Base-by-base conservation (phyloP, 1,139 yeast species). In the Nadsonia starkeyi-henricii region DNA sequence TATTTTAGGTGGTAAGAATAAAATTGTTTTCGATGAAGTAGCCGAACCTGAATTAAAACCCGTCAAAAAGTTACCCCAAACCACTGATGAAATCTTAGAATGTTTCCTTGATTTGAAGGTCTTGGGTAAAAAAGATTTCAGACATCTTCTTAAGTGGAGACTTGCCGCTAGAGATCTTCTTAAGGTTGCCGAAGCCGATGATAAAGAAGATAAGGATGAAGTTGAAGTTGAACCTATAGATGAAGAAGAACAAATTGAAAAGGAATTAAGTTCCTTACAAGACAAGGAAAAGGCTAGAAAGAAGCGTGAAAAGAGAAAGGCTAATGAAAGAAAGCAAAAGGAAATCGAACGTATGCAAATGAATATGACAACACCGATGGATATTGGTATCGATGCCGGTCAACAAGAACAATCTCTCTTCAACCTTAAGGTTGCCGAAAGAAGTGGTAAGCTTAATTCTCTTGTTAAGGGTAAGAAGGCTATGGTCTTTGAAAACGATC, bases 341-440 rank as follows among this genome's bases (percentile, higher is more conserved):
- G 97, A 89, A 62, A 78, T 91, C 50, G 75, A 77, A 49, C 78
- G 97, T 67, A 81, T 88, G 83, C 97, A 91, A 67, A 83, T 91
- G 93, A 86, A 85, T 63, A 89, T 91, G 96, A 72, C 85, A 52
- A 85, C 96, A 2, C 96, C 94, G 60, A 78, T 77, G 72, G 95
- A 86, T 60, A 80, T 91, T 55, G 97, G 97, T 73, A 72, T 86
- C 45, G 98, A 91, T 63, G 96, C 95, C 19, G 91, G 86, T n/a
- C 77, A 76, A 49, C 95, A 94, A 48, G 74, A 83, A 45, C 94
- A 85, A 51, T 76, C 93, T 0, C 69, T 89, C 52, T 91, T 91
- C 69, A 85, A 81, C 61, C 73, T 91, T 62, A 82, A 80, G 59
- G 68, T 77, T 19, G 96, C 96, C 2, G 86, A 85, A 63, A 84